Conservation (phyloP, 345 rosid genomes). For the Gossypium raimondii region DNA sequence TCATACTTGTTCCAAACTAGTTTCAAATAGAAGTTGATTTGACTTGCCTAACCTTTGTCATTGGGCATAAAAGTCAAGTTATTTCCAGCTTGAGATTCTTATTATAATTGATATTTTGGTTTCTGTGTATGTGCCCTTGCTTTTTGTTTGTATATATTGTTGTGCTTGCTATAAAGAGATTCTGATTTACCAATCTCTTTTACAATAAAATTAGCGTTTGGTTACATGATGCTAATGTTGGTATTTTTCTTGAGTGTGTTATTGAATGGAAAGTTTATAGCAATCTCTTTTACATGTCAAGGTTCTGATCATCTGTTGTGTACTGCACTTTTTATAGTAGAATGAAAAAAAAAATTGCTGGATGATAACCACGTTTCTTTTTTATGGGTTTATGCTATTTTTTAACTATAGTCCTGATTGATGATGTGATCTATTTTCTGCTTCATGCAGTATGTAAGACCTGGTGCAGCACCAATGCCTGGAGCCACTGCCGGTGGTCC, state of each 20-base stretch:
- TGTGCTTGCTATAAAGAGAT: neutral
- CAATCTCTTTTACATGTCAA: neutral
- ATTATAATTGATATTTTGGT: neutral
- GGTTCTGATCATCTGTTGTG: neutral
- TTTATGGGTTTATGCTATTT: slow-evolving; percentile 19
- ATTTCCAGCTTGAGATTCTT: neutral
- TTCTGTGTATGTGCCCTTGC: neutral
- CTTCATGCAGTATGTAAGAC: slow-evolving; percentile 91
- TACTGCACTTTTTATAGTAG: neutral
- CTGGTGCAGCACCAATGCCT: slow-evolving; percentile 79
- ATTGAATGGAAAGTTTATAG: neutral
- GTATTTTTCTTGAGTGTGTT: neutral
- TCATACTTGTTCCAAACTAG: neutral
- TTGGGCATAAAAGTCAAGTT: neutral
- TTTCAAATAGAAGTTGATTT: neutral
- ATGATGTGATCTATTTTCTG: slow-evolving; percentile 22
- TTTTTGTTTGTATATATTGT: neutral
- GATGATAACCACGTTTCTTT: neutral
- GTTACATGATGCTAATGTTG: neutral
- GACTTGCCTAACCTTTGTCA: neutral
- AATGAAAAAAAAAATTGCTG: neutral
- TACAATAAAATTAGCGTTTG: neutral
- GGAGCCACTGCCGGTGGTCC: slow-evolving; percentile 51
- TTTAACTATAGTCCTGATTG: slow-evolving; percentile 18
- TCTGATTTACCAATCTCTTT: neutral